phyloP scores from a whole-genome alignment of 768 basidiomycete genomes.

The Mycena indigotica region DNA sequence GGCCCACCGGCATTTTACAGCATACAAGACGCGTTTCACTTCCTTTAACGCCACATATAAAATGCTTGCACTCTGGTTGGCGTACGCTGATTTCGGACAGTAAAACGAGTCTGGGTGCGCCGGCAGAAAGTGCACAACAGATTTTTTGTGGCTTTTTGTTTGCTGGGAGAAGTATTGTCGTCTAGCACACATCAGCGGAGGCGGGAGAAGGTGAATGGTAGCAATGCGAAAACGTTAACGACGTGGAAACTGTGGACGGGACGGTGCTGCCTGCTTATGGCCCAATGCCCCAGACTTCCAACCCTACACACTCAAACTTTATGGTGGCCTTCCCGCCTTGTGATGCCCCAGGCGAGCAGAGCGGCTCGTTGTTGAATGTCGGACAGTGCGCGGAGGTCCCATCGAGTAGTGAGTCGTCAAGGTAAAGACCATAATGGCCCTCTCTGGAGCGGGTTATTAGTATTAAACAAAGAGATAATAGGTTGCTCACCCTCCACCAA shows the following conservation, averaged over 20 bases:
- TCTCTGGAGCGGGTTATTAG: slow-evolving; percentile 51
- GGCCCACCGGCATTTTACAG: no score
- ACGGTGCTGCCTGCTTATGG: slow-evolving; percentile 24
- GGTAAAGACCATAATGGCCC: slow-evolving; percentile 85
- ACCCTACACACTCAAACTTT: slow-evolving; percentile 86
- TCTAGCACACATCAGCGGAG: no score
- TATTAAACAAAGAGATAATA: slow-evolving; percentile 3
- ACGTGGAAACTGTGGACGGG: not conserved
- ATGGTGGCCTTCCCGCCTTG: slow-evolving; percentile 49
- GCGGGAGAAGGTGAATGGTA: no score
- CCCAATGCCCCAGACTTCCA: slow-evolving; percentile 90
- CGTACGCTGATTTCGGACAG: no score
- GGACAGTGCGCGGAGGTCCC: slow-evolving; percentile 85
- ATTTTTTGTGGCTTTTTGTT: no score
- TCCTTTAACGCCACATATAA: no score
- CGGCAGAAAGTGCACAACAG: no score
- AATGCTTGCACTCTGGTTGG: no score
- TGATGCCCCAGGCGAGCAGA: slow-evolving; percentile 55
- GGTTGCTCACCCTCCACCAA: slow-evolving; percentile 84
- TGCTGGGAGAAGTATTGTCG: no score
- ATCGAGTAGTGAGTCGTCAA: slow-evolving; percentile 78
- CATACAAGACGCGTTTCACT: no score
- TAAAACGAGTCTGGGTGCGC: no score
- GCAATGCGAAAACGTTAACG: not conserved
- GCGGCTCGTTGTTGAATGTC: slow-evolving; percentile 84